phyloP scores from a whole-genome alignment of 2,329 filamentous ascomycete genomes.

The Fonsecaea erecta region DNA sequence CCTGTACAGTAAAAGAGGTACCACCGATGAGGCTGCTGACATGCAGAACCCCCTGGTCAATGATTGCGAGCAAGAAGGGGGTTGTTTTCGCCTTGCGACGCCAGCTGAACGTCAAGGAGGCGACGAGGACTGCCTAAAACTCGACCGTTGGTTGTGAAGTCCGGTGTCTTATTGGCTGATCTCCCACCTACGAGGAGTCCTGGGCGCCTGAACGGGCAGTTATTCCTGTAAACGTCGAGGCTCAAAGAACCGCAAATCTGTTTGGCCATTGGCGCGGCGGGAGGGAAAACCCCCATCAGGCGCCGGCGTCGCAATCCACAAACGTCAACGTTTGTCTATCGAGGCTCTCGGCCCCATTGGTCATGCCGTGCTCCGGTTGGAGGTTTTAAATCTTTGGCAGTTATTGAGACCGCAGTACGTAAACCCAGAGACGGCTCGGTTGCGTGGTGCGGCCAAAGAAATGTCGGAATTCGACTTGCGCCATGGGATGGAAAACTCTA shows the following conservation, averaged over 20 bases:
- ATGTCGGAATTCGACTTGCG: background rate
- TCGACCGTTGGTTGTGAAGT: background rate
- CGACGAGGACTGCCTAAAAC: background rate
- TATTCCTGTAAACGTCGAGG: background rate
- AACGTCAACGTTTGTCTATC: background rate
- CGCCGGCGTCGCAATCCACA: background rate
- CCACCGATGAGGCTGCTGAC: background rate
- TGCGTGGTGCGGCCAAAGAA: background rate
- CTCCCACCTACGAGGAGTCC: background rate
- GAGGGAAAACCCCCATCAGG: background rate
- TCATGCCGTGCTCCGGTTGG: background rate
- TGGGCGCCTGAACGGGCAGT: conserved; percentile 5
- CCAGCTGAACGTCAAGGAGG: background rate
- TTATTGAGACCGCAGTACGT: background rate
- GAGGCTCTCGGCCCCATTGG: background rate
- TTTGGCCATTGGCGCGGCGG: background rate
- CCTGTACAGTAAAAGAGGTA: background rate
- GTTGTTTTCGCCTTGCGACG: background rate
- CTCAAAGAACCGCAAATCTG: background rate
- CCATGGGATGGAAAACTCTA: background rate
- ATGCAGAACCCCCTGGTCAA: background rate
- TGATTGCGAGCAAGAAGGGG: background rate
- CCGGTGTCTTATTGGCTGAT: background rate
- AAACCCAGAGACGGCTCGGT: background rate
- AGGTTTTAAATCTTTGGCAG: background rate